Evolutionary conservation across 1,284 basidiomycete species (phyloP), one percentile per base, ranked within the genome.

Genomic region (Filobasidium uniguttulatum): DNA sequence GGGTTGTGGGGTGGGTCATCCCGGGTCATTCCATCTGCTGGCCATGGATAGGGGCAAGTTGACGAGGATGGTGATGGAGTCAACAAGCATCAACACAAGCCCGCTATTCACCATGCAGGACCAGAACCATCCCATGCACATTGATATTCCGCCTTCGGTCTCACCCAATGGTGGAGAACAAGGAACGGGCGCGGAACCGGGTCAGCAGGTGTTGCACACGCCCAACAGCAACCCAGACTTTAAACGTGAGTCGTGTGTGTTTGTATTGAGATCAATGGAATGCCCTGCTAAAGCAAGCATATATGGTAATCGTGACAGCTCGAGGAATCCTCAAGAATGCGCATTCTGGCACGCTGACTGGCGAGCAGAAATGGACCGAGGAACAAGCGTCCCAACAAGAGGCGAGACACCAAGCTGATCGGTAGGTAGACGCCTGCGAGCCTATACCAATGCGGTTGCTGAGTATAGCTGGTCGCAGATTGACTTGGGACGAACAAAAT

Each of bases 401-500:
- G 23, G 40, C 20, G 37, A 14, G 35, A 31, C 43, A 49, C 30
- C 37, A 28, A 15, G 46, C 28, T 17, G 5, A 25, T 4, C 30
- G 30, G 36, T 35, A 14, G 26, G 17, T 35, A n/a, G 6, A 15
- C 15, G 29, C 25, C 36, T 33, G 25, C 7, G 30, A 20, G 20
- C 15, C 10, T n/a, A 33, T 22, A 19, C 41, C 37, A 19, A 44
- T 14, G 5, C 4, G 6, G 12, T 17, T 20, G 36, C 17, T 40
- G 10, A 10, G 34, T 10, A 35, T 36, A 5, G 29, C 19, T 17
- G n/a, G 40, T 35, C 34, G 1, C 57, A 78, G 77, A 60, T 64
- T 91, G 59, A 83, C 85, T 62, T 93, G 88, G 88, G 88, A 93
- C 62, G 88, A 93, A 64, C 83, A 80, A 65, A 93, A 91, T 62